These are phyloP conservation scores for Apiospora rasikravindrae DNA, from an alignment of 2,329 filamentous ascomycete genomes.

Conservation along the genomic window DNA sequence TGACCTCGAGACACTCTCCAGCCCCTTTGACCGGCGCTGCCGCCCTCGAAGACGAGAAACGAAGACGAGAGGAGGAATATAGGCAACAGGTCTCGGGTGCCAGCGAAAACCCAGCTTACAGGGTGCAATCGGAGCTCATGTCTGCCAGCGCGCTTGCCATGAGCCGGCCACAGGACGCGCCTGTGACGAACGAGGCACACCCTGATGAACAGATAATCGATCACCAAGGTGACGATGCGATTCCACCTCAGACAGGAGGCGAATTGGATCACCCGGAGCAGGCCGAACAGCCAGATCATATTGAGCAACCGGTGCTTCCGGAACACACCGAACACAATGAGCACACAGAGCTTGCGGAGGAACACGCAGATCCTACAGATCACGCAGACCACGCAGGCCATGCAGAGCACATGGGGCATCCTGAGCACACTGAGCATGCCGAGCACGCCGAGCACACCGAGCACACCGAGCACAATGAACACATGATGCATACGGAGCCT, in stretches of 20 bases:
- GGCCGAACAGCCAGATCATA: not conserved
- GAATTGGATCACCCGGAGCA: not conserved
- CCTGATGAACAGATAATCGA: not conserved
- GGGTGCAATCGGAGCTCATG: slow-evolving; percentile 59
- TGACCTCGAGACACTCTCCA: slow-evolving; percentile 50
- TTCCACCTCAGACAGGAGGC: slow-evolving; percentile 1
- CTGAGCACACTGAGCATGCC: not conserved
- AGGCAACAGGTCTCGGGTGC: slow-evolving; percentile 48
- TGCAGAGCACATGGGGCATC: not conserved
- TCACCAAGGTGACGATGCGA: slow-evolving; percentile 5
- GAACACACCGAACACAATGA: slow-evolving; percentile 6
- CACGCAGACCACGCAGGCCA: not conserved
- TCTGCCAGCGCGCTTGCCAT: slow-evolving; percentile 57
- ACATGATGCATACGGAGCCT: slow-evolving; percentile 24
- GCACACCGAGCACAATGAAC: not conserved
- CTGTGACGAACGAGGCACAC: slow-evolving; percentile 6
- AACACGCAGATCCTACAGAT: not conserved
- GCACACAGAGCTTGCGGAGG: not conserved
- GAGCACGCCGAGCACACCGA: not conserved
- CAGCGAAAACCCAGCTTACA: slow-evolving; percentile 61
- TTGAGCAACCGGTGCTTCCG: not conserved
- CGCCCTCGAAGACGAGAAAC: slow-evolving; percentile 59
- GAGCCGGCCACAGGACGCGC: slow-evolving; percentile 61
- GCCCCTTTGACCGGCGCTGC: slow-evolving; percentile 58
- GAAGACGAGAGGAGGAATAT: slow-evolving; percentile 52